Evolutionary conservation across 2,329 filamentous ascomycete species (phyloP), one percentile per base, ranked within the genome.

Genomic region (Pseudogymnoascus destructans): DNA sequence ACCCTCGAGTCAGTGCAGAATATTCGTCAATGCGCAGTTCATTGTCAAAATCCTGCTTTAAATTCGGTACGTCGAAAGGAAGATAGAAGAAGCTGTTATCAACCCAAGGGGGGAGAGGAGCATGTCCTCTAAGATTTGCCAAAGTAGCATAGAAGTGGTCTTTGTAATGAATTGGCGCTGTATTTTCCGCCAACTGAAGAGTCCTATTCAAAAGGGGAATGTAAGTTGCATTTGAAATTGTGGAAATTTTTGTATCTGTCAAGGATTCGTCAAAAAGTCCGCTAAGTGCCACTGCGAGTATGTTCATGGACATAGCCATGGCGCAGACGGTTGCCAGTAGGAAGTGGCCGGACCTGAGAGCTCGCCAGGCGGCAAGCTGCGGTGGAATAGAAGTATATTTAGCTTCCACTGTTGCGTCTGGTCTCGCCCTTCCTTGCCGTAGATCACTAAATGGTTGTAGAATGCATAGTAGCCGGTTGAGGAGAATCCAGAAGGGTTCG

Each of bases 311-410:
- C 0, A 84, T 60, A 0, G 77, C 72, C 58, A 78, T 74, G 0
- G 67, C 4, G 58, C 79, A 81, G 0, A 84, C 69, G 0, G 72
- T 42, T 0, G 67, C 73, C 0, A 84, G 68, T 0, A 78, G 32
- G 0, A 76, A 68, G 52, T 84, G 80, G 0, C 66, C 59, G 0
- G 74, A 69, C 1, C 65, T 69, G 0, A 78, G 1, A 0, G 80
- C 79, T 35, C 75, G 71, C 63, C 72, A 73, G 0, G 80, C 5
- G 0, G 73, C 70, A 0, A 84, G 66, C 21, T 81, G 79, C 0
- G 81, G 79, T 0, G 81, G 81, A 0, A 82, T 60, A 0, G 79
- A 78, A 0, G 73, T 76, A 57, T 84, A 85, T 9, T 68, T 71
- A 0, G 72, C 66, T 3, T 77, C 65, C 0, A 79, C 60, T 0